A percentile compares a stretch with the other conserved stretches of the same genome.
phyloP scores from a whole-genome alignment of 371 early-diverging fungal species.

The Lichtheimia ramosa region DNA sequence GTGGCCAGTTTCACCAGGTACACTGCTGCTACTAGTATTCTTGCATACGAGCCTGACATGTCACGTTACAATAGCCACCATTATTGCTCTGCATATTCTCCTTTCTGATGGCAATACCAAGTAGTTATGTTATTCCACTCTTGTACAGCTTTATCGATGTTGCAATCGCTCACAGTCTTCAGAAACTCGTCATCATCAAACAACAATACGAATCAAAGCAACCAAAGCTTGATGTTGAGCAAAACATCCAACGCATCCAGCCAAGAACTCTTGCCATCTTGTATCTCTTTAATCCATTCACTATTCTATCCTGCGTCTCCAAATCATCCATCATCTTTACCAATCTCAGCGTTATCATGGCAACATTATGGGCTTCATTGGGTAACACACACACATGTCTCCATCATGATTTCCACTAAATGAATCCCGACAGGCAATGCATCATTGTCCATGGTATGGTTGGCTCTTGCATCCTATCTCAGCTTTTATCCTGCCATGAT shows the following conservation, averaged over 20 bases:
- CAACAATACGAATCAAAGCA: conserved; percentile 23
- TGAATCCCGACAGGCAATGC: background rate
- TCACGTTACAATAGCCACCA: conserved; percentile 59
- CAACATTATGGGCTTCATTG: conserved; percentile 64
- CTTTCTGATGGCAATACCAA: conserved; percentile 35
- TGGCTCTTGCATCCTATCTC: conserved; percentile 77
- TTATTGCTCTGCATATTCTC: conserved; percentile 73
- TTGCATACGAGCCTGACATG: too few species aligned
- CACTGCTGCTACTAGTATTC: too few species aligned
- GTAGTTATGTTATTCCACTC: conserved; percentile 36
- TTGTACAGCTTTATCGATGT: conserved; percentile 68
- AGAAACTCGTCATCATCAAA: conserved; percentile 48
- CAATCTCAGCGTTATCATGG: conserved; percentile 66
- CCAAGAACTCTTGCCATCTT: conserved; percentile 51
- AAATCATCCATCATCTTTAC: conserved; percentile 76
- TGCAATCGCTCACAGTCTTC: conserved; percentile 58
- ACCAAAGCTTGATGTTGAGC: conserved; percentile 28
- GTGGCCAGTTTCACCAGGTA: conserved; percentile 87
- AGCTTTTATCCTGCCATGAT: conserved; percentile 85
- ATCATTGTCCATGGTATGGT: conserved; percentile 54
- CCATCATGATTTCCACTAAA: too few species aligned
- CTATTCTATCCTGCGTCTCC: conserved; percentile 73
- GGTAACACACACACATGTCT: background rate
- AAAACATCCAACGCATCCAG: conserved; percentile 11
- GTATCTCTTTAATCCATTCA: conserved; percentile 86